phyloP scores from a whole-genome alignment of 495 filamentous ascomycete species.

The Xylaria scruposa region DNA sequence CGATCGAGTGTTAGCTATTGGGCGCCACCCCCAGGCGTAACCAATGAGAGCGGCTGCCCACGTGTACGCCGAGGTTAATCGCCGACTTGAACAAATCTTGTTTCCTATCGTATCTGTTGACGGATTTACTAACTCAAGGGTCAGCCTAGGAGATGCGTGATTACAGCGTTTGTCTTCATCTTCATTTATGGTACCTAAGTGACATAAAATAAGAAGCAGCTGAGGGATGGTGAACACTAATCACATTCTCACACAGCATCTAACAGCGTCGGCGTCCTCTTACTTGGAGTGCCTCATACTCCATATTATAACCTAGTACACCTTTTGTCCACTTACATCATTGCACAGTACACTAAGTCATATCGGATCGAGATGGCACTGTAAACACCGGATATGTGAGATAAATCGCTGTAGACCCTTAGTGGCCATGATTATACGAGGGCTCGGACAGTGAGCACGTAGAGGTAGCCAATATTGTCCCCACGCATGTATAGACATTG shows the following conservation, averaged over 20 bases:
- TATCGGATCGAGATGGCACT: background rate
- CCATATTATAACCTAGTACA: too few species aligned
- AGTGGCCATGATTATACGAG: background rate
- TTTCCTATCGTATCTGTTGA: background rate
- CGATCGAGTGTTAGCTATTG: slow-evolving; percentile 3
- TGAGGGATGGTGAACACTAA: background rate
- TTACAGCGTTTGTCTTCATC: background rate
- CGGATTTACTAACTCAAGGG: background rate
- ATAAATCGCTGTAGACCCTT: background rate
- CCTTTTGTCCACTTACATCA: slow-evolving; percentile 16
- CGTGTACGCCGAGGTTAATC: slow-evolving; percentile 12
- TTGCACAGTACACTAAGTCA: background rate
- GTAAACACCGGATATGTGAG: background rate
- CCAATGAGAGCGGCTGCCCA: slow-evolving; percentile 9
- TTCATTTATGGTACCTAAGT: background rate
- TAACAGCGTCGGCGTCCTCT: background rate
- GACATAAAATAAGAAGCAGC: background rate
- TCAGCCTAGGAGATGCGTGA: background rate
- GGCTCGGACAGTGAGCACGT: background rate
- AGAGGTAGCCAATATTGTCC: background rate
- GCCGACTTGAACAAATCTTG: slow-evolving; percentile 11
- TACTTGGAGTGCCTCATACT: too few species aligned
- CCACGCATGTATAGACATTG: background rate
- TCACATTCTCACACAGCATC: background rate
- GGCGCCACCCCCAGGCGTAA: background rate